A percentile compares a stretch with the other conserved stretches of the same genome.
These are phyloP conservation scores for Jamesozyma gamospora DNA, from an alignment of 805 yeast species.

Conservation along the genomic window DNA sequence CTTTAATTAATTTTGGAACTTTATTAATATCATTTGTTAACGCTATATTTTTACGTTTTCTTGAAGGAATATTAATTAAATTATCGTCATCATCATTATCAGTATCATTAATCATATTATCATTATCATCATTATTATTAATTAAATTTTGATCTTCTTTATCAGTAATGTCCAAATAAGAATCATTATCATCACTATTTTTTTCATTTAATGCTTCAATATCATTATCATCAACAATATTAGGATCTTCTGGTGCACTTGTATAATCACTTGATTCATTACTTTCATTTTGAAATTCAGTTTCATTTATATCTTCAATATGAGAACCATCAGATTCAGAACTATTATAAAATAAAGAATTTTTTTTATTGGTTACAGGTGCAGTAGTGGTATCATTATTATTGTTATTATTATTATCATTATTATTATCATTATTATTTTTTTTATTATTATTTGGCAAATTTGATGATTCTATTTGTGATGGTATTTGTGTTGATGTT, in stretches of 20 bases:
- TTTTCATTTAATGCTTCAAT: neutral
- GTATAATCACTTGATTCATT: neutral
- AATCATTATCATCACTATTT: neutral
- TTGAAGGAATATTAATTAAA: neutral
- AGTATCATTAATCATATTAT: neutral
- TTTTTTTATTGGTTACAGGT: neutral
- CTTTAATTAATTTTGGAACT: no score
- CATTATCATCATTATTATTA: neutral
- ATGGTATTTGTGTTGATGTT: no score
- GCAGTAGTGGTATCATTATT: no score
- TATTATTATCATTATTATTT: no score
- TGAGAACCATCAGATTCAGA: no score
- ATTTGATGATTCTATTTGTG: neutral
- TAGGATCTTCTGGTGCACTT: neutral
- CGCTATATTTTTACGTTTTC: constrained; percentile 1
- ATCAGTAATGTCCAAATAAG: neutral
- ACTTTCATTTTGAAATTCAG: neutral
- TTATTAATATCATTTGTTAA: neutral
- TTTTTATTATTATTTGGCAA: no score
- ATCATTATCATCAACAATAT: neutral
- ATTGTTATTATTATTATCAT: no score
- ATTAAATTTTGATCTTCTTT: neutral
- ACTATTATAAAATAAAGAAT: neutral
- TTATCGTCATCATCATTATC: neutral
- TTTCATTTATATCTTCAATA: neutral